phyloP scores from a whole-genome alignment of 495 filamentous ascomycete species.

The Wilcoxina mikolae region DNA sequence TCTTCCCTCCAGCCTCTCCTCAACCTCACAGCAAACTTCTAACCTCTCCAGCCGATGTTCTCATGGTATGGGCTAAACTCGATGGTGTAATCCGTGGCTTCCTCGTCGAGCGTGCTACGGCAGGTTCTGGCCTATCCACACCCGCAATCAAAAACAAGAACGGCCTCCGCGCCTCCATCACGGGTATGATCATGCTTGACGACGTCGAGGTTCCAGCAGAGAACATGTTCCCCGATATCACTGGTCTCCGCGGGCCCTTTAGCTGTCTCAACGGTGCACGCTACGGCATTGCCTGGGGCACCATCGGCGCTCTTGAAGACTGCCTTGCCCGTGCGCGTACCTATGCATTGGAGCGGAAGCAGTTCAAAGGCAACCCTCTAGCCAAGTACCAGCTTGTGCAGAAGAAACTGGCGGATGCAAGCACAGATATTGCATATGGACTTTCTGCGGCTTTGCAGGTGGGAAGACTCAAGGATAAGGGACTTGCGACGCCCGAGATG shows the following conservation, averaged over 20 bases:
- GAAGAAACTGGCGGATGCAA: slow-evolving; percentile 89
- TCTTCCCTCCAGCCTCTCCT: not conserved
- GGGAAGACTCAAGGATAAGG: slow-evolving; percentile 81
- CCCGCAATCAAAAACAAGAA: slow-evolving; percentile 91
- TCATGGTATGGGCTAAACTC: slow-evolving; percentile 90
- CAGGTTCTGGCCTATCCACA: slow-evolving; percentile 81
- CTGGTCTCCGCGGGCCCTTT: slow-evolving; percentile 81
- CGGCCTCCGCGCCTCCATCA: slow-evolving; percentile 81
- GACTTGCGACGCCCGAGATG: slow-evolving; percentile 83
- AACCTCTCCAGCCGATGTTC: slow-evolving; percentile 45
- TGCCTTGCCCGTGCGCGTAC: slow-evolving; percentile 63
- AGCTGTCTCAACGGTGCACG: slow-evolving; percentile 85
- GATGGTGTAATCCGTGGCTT: slow-evolving; percentile 94
- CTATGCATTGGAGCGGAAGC: slow-evolving; percentile 80
- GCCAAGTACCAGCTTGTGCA: slow-evolving; percentile 98
- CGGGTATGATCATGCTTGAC: slow-evolving; percentile 94
- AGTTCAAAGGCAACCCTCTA: slow-evolving; percentile 91
- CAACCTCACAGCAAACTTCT: not conserved
- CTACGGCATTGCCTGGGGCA: slow-evolving; percentile 84
- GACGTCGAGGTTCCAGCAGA: slow-evolving; percentile 73
- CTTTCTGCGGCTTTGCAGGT: slow-evolving; percentile 77
- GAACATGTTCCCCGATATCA: slow-evolving; percentile 87
- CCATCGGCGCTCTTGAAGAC: slow-evolving; percentile 88
- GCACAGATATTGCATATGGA: slow-evolving; percentile 81
- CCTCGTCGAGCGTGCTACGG: slow-evolving; percentile 63